Evolutionary conservation across 2,329 filamentous ascomycete genomes (phyloP).

Genomic region (Hawksworthiomyces lignivorus): DNA sequence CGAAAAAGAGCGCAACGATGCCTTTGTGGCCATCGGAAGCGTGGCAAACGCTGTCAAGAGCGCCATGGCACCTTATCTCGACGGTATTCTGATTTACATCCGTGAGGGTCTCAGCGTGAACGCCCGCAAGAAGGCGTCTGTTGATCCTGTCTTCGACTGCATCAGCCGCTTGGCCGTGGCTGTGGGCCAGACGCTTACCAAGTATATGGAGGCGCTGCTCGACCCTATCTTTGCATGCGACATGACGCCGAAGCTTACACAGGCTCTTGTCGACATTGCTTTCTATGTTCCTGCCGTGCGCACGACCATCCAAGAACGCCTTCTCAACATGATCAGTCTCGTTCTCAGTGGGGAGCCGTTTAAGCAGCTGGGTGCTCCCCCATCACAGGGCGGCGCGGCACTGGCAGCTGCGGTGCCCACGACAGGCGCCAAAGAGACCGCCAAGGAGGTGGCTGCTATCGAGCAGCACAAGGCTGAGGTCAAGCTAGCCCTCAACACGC

Average conservation of each 20-base stretch:
- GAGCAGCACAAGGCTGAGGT: conserved; percentile 80
- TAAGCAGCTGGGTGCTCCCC: conserved; percentile 82
- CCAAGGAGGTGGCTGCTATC: conserved; percentile 73
- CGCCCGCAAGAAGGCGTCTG: conserved; percentile 56
- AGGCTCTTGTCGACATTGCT: conserved; percentile 95
- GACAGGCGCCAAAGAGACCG: conserved; percentile 64
- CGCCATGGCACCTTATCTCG: conserved; percentile 88
- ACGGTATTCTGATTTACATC: conserved; percentile 88
- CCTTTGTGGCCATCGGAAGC: conserved; percentile 92
- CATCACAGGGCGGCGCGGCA: not conserved
- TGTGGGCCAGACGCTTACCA: conserved; percentile 92
- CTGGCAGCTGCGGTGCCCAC: conserved; percentile 5
- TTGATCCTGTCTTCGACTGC: conserved; percentile 87
- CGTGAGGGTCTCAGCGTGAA: conserved; percentile 81
- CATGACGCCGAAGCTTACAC: conserved; percentile 84
- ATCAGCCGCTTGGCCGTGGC: conserved; percentile 94
- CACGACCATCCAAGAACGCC: conserved; percentile 82
- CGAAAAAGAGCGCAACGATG: conserved; percentile 87
- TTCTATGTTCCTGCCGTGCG: conserved; percentile 97
- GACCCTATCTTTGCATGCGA: conserved; percentile 97
- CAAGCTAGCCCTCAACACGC: conserved; percentile 83
- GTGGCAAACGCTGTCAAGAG: conserved; percentile 95
- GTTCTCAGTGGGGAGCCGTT: conserved; percentile 91
- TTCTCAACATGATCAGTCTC: conserved; percentile 90
- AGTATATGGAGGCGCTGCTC: conserved; percentile 92